Evolutionary conservation across 257 asterid species (phyloP).

Genomic region (Solanum peruvianum): DNA sequence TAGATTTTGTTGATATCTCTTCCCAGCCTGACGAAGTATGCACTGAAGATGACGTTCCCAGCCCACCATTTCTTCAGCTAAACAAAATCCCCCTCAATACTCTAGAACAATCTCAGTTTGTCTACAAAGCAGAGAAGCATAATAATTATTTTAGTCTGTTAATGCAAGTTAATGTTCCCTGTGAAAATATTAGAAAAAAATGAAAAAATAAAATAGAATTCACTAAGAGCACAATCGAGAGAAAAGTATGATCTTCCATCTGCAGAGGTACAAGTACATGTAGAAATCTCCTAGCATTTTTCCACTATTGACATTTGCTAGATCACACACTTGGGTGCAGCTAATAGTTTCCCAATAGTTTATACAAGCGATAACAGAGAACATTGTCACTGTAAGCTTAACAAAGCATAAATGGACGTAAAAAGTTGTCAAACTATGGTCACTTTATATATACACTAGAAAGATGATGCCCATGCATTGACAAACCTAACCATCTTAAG

Average conservation of each 20-base stretch:
- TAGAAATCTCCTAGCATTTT: background rate
- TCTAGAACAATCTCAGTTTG: background rate
- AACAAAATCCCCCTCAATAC: background rate
- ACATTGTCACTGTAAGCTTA: background rate
- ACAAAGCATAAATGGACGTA: background rate
- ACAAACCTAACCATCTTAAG: background rate
- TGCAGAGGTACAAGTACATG: background rate
- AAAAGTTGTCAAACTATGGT: background rate
- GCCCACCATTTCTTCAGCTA: constrained; percentile 39
- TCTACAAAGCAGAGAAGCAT: background rate
- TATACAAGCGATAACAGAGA: background rate
- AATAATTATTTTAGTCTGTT: background rate
- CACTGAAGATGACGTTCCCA: constrained; percentile 73
- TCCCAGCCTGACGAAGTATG: constrained; percentile 46
- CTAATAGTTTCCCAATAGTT: background rate
- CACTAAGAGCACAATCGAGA: background rate
- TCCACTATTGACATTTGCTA: background rate
- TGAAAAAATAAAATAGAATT: background rate
- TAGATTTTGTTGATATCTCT: constrained; percentile 32
- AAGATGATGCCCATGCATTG: background rate
- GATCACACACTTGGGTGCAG: background rate
- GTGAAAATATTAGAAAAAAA: background rate
- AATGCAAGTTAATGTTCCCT: background rate
- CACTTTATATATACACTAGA: background rate
- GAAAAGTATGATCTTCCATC: background rate